Evolutionary conservation across 202 grass and related monocot species (phyloP).

Genomic region (Panicum hallii): DNA sequence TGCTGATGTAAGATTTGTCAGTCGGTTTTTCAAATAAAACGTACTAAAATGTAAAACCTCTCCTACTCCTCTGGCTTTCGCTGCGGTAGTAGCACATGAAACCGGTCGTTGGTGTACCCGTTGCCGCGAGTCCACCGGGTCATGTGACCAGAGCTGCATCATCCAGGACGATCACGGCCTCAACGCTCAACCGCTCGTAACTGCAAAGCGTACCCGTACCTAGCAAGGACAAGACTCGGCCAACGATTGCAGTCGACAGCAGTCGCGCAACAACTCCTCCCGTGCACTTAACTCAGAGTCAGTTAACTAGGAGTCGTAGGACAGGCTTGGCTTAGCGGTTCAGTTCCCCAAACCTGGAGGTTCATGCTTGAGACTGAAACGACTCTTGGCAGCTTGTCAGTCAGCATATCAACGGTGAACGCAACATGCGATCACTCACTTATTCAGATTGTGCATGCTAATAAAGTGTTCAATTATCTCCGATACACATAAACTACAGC

Average conservation of each 20-base stretch:
- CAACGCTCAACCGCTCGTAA: background rate
- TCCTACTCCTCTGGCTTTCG: background rate
- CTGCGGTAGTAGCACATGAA: background rate
- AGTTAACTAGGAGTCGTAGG: background rate
- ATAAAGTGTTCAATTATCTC: background rate
- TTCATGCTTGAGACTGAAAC: background rate
- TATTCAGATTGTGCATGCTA: background rate
- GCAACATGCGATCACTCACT: background rate
- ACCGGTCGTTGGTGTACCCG: background rate
- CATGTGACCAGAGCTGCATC: background rate
- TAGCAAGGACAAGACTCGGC: conserved; percentile 26
- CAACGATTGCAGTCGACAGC: background rate
- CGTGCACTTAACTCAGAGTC: background rate
- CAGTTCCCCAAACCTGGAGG: background rate
- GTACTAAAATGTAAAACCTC: background rate
- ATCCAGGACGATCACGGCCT: conserved; percentile 28
- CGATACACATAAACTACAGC: background rate
- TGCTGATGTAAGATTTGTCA: background rate
- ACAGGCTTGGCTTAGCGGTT: no score
- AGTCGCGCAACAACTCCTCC: background rate
- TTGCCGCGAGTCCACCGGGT: conserved; percentile 6
- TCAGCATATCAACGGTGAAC: background rate
- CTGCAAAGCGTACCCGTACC: background rate
- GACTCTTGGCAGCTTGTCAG: no score
- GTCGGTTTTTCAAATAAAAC: background rate